A percentile compares a stretch with the other conserved stretches of the same genome.
phyloP scores from a whole-genome alignment of 495 filamentous ascomycete species.

The Hyaloscypha variabilis region DNA sequence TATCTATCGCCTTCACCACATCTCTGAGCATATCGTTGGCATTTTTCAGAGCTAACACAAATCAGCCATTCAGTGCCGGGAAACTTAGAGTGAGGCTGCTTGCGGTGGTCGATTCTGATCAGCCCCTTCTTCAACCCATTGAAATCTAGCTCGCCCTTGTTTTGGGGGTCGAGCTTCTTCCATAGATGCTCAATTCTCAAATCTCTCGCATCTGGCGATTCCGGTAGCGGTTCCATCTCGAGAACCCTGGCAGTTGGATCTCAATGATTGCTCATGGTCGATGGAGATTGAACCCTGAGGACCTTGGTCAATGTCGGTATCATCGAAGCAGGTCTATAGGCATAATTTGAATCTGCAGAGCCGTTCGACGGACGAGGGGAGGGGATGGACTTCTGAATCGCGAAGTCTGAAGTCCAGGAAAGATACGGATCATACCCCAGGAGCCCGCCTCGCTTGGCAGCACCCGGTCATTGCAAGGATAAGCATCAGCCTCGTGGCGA shows the following conservation, averaged over 20 bases:
- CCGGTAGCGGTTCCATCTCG: conserved; percentile 49
- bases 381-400: not conserved
- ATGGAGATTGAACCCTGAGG: not conserved
- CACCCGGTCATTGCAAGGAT: not conserved
- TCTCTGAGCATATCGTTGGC: conserved; percentile 83
- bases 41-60: conserved; percentile 79
- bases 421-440: not conserved
- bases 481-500: not conserved
- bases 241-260: conserved; percentile 21
- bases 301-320: conserved; percentile 14
- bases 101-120: conserved; percentile 90
- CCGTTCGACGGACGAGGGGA: not conserved
- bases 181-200: conserved; percentile 79
- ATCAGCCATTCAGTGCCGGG: conserved; percentile 11
- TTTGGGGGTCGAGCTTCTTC: conserved; percentile 73
- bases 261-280: conserved; percentile 28
- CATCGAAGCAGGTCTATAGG: conserved; percentile 10
- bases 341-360: not conserved
- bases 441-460: not conserved
- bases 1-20: conserved; percentile 81
- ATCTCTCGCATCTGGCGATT: conserved; percentile 73
- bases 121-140: conserved; percentile 83
- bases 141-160: conserved; percentile 78
- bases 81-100: conserved; percentile 37
- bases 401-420: not conserved